phyloP scores from a whole-genome alignment of 2,329 filamentous ascomycete genomes.

The Fusarium paranaense region DNA sequence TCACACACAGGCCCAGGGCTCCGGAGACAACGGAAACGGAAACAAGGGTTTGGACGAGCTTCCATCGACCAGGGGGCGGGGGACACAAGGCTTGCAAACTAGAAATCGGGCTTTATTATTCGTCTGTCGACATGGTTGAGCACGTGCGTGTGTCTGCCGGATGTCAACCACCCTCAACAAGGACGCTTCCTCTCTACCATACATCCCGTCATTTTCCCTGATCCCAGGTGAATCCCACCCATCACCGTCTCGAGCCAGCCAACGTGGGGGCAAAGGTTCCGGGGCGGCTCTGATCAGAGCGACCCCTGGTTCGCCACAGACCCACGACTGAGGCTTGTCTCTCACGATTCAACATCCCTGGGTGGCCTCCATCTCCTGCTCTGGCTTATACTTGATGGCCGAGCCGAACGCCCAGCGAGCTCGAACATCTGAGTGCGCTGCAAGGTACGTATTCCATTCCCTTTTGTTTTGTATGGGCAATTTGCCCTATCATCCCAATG shows the following conservation, averaged over 20 bases:
- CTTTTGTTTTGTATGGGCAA: constrained; percentile 13
- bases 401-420: constrained; percentile 1
- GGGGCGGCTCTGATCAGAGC: constrained; percentile 31
- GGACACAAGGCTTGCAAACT: constrained; percentile 6
- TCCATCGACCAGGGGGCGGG: constrained; percentile 9
- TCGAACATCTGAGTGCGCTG: constrained; percentile 13
- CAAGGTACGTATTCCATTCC: constrained; percentile 7
- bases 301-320: constrained; percentile 32
- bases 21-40: constrained; percentile 5
- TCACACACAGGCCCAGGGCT: constrained; percentile 12
- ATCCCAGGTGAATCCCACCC: constrained; percentile 39
- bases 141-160: constrained; percentile 38
- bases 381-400: constrained; percentile 14
- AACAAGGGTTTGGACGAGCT: constrained; percentile 16
- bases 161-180: constrained; percentile 16
- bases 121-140: constrained; percentile 33
- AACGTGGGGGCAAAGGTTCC: constrained; percentile 42
- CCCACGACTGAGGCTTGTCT: constrained; percentile 26
- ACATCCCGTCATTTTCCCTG: constrained; percentile 21
- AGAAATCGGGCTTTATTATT: constrained; percentile 30
- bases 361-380: constrained; percentile 4
- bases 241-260: constrained; percentile 41
- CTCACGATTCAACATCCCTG: constrained; percentile 37
- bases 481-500: not conserved
- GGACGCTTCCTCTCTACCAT: constrained; percentile 11